These are phyloP conservation scores for Sungouiozyma intestinalis DNA, from an alignment of 805 yeast genomes.

Conservation along the genomic window DNA sequence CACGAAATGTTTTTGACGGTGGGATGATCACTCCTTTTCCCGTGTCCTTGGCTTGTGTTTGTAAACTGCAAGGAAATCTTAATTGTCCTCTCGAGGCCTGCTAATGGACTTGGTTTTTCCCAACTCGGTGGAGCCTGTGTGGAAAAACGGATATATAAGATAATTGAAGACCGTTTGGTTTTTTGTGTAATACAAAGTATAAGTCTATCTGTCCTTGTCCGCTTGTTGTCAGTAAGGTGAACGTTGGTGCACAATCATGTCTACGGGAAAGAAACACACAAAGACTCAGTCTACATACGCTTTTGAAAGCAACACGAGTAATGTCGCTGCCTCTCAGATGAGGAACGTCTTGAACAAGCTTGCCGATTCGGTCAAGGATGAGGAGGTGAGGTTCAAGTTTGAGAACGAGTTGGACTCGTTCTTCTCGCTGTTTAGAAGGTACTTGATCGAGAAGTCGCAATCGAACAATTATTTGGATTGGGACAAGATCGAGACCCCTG, in stretches of 20 bases:
- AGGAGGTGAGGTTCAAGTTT: conserved; percentile 43
- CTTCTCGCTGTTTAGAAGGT: conserved; percentile 87
- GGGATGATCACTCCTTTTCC: background rate
- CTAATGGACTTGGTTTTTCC: background rate
- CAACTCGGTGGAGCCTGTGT: background rate
- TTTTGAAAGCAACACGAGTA: conserved; percentile 88
- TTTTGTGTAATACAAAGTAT: background rate
- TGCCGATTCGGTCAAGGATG: conserved; percentile 66
- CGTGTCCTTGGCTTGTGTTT: too few species aligned
- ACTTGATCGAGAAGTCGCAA: conserved; percentile 77
- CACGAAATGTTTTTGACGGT: background rate
- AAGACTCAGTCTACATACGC: conserved; percentile 45
- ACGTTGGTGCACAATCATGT: background rate
- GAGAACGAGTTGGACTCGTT: conserved; percentile 83
- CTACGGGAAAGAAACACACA: conserved; percentile 28
- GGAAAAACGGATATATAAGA: background rate
- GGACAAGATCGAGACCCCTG: conserved; percentile 93
- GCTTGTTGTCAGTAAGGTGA: background rate
- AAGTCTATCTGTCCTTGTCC: background rate
- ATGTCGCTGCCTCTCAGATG: conserved; percentile 96
- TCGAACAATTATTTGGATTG: conserved; percentile 63
- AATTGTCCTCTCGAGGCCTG: too few species aligned
- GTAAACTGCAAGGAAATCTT: too few species aligned
- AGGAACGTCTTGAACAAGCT: conserved; percentile 86
- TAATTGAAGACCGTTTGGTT: background rate